A percentile compares a stretch with the other conserved stretches of the same genome.
phyloP scores from a whole-genome alignment of 306 rosid species.

The Lathyrus sativus region DNA sequence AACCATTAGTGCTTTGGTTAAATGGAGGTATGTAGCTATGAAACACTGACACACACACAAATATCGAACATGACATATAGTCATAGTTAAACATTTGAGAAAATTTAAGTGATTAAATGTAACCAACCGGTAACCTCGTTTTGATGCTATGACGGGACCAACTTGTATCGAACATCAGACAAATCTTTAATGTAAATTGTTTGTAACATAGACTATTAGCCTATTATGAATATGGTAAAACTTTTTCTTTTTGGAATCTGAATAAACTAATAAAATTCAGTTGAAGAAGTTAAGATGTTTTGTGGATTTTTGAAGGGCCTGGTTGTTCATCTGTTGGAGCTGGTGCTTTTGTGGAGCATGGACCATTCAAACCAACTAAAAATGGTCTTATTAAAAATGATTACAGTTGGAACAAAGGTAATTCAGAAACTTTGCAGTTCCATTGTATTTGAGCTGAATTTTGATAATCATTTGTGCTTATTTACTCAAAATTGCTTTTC shows the following conservation, averaged over 20 bases:
- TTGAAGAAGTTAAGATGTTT: slow-evolving; percentile 29
- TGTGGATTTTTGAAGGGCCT: slow-evolving; percentile 59
- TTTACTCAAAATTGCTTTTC: background rate
- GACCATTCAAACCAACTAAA: slow-evolving; percentile 68
- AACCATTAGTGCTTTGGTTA: slow-evolving; percentile 91
- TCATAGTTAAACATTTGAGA: background rate
- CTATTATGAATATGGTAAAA: background rate
- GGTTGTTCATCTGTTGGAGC: slow-evolving; percentile 82
- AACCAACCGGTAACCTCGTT: background rate
- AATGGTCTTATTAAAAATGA: slow-evolving; percentile 53
- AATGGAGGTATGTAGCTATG: slow-evolving; percentile 55
- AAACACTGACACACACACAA: background rate
- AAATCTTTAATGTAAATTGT: background rate
- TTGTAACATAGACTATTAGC: background rate
- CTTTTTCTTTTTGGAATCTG: background rate
- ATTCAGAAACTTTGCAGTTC: background rate
- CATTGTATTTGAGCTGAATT: background rate
- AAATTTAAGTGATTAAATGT: background rate
- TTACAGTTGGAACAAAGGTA: slow-evolving; percentile 73
- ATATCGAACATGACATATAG: background rate
- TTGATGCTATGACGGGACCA: background rate
- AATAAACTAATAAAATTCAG: background rate
- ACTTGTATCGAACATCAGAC: background rate
- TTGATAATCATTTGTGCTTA: slow-evolving; percentile 5
- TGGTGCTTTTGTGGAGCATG: slow-evolving; percentile 76